Evolutionary conservation across 805 yeast species (phyloP).

Genomic region (Hanseniaspora jakobsenii): DNA sequence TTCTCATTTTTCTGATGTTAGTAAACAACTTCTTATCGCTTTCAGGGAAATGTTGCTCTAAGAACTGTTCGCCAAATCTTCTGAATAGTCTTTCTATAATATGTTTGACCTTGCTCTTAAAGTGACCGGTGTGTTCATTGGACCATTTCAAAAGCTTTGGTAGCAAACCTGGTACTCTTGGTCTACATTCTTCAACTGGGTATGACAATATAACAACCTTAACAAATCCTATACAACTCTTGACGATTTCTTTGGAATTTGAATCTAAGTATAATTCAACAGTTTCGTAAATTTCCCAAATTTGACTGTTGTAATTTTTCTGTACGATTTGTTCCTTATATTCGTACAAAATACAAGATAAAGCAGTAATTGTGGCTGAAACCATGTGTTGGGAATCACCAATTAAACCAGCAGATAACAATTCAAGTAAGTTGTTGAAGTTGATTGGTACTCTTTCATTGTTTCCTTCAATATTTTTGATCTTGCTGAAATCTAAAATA

Average conservation of each 20-base stretch:
- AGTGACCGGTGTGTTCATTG: constrained; percentile 90
- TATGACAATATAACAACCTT: constrained; percentile 76
- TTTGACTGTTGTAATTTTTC: constrained; percentile 30
- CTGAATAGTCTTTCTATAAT: constrained; percentile 83
- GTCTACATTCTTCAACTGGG: constrained; percentile 62
- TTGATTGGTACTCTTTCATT: constrained; percentile 27
- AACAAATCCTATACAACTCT: constrained; percentile 86
- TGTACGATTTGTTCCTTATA: constrained; percentile 54
- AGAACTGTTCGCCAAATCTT: constrained; percentile 77
- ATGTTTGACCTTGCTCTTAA: constrained; percentile 85
- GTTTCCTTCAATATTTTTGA: constrained; percentile 44
- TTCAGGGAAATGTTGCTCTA: constrained; percentile 78
- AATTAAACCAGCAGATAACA: constrained; percentile 92
- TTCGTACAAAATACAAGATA: constrained; percentile 77
- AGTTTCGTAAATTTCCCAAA: constrained; percentile 69
- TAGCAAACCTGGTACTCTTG: constrained; percentile 54
- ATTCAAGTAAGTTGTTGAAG: constrained; percentile 59
- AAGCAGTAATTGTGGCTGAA: constrained; percentile 86
- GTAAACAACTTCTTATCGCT: constrained; percentile 72
- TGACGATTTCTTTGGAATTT: constrained; percentile 84
- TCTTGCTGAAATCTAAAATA: constrained; percentile 54
- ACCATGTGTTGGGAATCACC: constrained; percentile 93
- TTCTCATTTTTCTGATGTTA: constrained; percentile 75
- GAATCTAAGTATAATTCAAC: constrained; percentile 84
- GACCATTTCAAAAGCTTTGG: constrained; percentile 79